phyloP scores from a whole-genome alignment of 495 filamentous ascomycete species.

The Venustampulla echinocandica region DNA sequence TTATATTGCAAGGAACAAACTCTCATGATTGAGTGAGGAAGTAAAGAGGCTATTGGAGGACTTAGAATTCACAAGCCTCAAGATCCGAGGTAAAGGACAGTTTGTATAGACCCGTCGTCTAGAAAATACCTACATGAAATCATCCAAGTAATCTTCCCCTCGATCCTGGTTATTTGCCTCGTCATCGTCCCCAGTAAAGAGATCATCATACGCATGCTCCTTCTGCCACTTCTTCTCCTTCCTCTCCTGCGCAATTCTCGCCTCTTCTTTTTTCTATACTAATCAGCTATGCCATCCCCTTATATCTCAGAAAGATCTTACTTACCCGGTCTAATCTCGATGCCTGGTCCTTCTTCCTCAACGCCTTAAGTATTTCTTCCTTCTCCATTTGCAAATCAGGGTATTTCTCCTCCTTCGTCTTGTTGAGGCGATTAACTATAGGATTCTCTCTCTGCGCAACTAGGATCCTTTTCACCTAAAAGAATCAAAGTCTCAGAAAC shows the following conservation, averaged over 20 bases:
- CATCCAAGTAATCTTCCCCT: conserved; percentile 53
- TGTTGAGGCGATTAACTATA: conserved; percentile 93
- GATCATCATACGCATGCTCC: conserved; percentile 89
- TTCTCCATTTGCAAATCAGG: conserved; percentile 74
- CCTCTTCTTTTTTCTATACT: conserved; percentile 68
- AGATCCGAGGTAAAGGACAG: too few species aligned
- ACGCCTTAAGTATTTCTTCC: conserved; percentile 59
- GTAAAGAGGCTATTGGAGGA: too few species aligned
- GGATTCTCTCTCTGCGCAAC: conserved; percentile 70
- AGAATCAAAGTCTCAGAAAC: too few species aligned
- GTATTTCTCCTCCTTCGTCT: conserved; percentile 81
- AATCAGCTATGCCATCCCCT: not conserved
- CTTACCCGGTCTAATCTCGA: conserved; percentile 55
- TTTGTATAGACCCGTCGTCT: too few species aligned
- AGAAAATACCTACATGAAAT: conserved; percentile 82
- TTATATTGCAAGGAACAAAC: too few species aligned
- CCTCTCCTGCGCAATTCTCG: conserved; percentile 63
- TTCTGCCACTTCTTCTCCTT: conserved; percentile 87
- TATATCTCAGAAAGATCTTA: too few species aligned
- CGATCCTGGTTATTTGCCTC: conserved; percentile 63
- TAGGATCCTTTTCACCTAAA: conserved; percentile 67
- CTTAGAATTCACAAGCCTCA: too few species aligned
- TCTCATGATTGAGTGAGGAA: too few species aligned
- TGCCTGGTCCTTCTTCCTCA: conserved; percentile 61
- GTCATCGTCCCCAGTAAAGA: conserved; percentile 61